A percentile compares a stretch with the other conserved stretches of the same genome.
These are phyloP conservation scores for Aspergillus sp. DNA, from an alignment of 2,329 filamentous ascomycete species.

Conservation along the genomic window DNA sequence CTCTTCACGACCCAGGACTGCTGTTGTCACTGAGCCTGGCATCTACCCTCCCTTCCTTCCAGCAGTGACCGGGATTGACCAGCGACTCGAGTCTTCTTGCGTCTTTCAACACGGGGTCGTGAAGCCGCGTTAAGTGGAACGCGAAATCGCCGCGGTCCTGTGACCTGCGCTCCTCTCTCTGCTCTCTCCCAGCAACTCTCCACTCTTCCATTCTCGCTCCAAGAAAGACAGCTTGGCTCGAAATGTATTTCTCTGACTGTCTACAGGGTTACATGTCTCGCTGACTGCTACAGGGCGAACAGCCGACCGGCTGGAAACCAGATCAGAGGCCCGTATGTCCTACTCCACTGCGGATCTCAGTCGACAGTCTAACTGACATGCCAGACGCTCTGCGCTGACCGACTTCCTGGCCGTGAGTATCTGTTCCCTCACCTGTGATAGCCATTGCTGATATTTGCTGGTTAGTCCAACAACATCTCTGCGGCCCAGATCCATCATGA, in stretches of 20 bases:
- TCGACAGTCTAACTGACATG: conserved; percentile 9
- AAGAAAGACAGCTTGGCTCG: conserved; percentile 2
- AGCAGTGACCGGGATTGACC: no score
- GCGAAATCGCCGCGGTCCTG: conserved; percentile 31
- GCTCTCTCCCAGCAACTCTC: conserved; percentile 1
- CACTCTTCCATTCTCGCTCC: no score
- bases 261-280: neutral
- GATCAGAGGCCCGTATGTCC: conserved; percentile 40
- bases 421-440: conserved; percentile 1
- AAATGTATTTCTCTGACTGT: conserved; percentile 8
- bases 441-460: conserved; percentile 1
- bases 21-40: neutral
- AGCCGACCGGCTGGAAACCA: conserved; percentile 23
- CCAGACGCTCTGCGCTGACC: conserved; percentile 55
- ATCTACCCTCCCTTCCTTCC: neutral
- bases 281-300: conserved; percentile 15
- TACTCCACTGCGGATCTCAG: conserved; percentile 1
- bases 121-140: conserved; percentile 33
- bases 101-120: no score
- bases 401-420: conserved; percentile 54
- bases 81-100: no score
- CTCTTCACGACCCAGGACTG: conserved; percentile 2
- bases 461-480: conserved; percentile 55
- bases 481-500: conserved; percentile 54
- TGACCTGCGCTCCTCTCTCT: conserved; percentile 13